A percentile compares a stretch with the other conserved stretches of the same genome.
These are phyloP conservation scores for Hemileccinum hortonii DNA, from an alignment of 1,284 basidiomycete genomes.

Conservation along the genomic window DNA sequence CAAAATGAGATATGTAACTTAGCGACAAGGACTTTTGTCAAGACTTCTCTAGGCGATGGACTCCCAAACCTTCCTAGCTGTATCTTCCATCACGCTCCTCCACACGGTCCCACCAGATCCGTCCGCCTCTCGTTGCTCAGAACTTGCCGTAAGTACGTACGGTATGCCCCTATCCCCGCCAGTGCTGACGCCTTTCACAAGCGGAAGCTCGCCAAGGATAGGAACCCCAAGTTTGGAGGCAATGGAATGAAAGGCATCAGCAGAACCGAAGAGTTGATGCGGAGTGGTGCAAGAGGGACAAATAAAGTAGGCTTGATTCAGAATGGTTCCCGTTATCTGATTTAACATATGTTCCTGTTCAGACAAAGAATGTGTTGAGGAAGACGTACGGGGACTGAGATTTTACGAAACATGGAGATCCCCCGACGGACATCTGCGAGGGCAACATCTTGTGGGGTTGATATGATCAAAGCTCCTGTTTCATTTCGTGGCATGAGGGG, in stretches of 20 bases:
- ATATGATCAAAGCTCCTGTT: constrained; percentile 82
- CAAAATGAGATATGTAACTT: too few relatives aligned
- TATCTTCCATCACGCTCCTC: constrained; percentile 46
- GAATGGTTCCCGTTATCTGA: constrained; percentile 84
- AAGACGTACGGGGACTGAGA: constrained; percentile 76
- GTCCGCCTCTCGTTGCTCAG: constrained; percentile 25
- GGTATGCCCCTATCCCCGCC: constrained; percentile 77
- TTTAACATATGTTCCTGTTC: constrained; percentile 1
- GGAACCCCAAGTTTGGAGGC: constrained; percentile 62
- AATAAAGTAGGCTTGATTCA: constrained; percentile 91
- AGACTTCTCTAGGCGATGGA: constrained; percentile 14
- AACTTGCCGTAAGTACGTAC: constrained; percentile 43
- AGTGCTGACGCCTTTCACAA: constrained; percentile 75
- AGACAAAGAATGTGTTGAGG: not conserved
- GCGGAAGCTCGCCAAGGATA: constrained; percentile 83
- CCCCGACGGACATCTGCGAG: constrained; percentile 92
- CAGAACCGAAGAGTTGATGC: constrained; percentile 81
- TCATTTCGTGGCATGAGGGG: not conserved
- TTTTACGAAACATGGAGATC: constrained; percentile 90
- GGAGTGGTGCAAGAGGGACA: constrained; percentile 72
- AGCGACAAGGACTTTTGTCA: not conserved
- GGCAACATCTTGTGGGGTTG: constrained; percentile 95
- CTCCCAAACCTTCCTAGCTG: constrained; percentile 46
- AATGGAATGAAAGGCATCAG: constrained; percentile 63
- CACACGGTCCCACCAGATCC: constrained; percentile 44